Evolutionary conservation across 495 filamentous ascomycete genomes (phyloP).

Genomic region (Evernia prunastri): DNA sequence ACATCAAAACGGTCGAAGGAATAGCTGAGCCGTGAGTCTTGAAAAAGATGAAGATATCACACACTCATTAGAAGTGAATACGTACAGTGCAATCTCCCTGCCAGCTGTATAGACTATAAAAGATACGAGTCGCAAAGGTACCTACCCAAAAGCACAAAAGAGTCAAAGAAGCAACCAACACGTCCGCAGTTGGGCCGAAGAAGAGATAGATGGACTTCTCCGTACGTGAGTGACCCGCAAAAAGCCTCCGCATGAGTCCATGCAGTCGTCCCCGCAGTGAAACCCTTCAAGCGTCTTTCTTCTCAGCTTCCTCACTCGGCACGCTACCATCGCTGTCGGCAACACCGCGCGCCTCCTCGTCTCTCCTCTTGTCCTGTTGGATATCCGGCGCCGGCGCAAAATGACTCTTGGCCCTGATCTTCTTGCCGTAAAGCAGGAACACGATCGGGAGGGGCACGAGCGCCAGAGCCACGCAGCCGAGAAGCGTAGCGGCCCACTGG

Average conservation of each 20-base stretch:
- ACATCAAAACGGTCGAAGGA: too few relatives aligned
- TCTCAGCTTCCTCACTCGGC: neutral
- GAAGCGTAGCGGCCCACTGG: conserved; percentile 32
- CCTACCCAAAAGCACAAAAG: neutral
- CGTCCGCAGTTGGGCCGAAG: too few relatives aligned
- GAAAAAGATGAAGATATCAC: too few relatives aligned
- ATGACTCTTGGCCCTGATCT: conserved; percentile 33
- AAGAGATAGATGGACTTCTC: too few relatives aligned
- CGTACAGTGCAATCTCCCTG: neutral
- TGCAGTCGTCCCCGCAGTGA: neutral
- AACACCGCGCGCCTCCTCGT: conserved; percentile 9
- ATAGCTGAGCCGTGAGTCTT: too few relatives aligned
- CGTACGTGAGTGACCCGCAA: too few relatives aligned
- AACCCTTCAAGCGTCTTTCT: neutral
- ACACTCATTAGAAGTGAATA: neutral
- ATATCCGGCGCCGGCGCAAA: conserved; percentile 27
- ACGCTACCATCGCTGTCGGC: neutral
- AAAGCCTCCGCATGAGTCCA: too few relatives aligned
- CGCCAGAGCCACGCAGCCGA: conserved; percentile 35
- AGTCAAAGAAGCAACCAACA: neutral
- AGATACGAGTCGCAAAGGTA: neutral
- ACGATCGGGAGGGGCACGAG: conserved; percentile 26
- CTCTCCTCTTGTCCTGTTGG: neutral
- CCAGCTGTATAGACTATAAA: neutral
- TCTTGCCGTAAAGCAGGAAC: conserved; percentile 35